Evolutionary conservation across 164 flowering plant genomes (phyloP).

Genomic region (Nymphaea colorata): DNA sequence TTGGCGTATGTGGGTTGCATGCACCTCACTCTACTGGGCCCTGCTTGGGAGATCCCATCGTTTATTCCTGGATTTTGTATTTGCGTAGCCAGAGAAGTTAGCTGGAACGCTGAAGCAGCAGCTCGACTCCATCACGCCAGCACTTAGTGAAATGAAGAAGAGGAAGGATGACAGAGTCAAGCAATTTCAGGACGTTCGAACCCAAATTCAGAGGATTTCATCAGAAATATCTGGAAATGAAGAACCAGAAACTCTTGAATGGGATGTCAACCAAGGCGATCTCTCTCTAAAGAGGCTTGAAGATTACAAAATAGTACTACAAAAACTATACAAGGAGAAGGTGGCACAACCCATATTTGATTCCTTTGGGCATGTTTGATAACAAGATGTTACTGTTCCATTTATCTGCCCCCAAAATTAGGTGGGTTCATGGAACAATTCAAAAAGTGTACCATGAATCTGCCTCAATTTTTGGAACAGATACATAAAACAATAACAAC

Average conservation of each 20-base stretch:
- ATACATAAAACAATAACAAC: too few species aligned
- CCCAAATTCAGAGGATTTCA: constrained; percentile 60
- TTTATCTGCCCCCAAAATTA: too few species aligned
- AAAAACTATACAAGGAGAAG: constrained; percentile 74
- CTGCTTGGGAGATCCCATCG: too few species aligned
- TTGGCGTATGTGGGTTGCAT: too few species aligned
- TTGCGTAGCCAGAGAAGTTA: constrained; percentile 64
- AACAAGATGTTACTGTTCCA: too few species aligned
- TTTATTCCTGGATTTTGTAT: background rate
- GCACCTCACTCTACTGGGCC: too few species aligned
- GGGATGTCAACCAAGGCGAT: constrained; percentile 54
- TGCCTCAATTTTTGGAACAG: too few species aligned
- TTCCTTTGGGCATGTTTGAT: too few species aligned
- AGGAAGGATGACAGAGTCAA: constrained; percentile 68
- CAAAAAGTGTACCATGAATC: too few species aligned
- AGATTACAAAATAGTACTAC: constrained; percentile 67
- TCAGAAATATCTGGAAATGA: constrained; percentile 71
- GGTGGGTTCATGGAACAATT: too few species aligned
- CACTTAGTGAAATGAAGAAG: constrained; percentile 63
- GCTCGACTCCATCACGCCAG: constrained; percentile 78
- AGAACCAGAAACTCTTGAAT: constrained; percentile 25
- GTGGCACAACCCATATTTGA: constrained; percentile 15
- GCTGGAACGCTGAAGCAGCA: constrained; percentile 74
- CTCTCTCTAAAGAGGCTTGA: constrained; percentile 76
- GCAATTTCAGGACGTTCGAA: constrained; percentile 60